These are phyloP conservation scores for Torrubiella hemipterigena DNA, from an alignment of 2,329 filamentous ascomycete species.

Conservation along the genomic window DNA sequence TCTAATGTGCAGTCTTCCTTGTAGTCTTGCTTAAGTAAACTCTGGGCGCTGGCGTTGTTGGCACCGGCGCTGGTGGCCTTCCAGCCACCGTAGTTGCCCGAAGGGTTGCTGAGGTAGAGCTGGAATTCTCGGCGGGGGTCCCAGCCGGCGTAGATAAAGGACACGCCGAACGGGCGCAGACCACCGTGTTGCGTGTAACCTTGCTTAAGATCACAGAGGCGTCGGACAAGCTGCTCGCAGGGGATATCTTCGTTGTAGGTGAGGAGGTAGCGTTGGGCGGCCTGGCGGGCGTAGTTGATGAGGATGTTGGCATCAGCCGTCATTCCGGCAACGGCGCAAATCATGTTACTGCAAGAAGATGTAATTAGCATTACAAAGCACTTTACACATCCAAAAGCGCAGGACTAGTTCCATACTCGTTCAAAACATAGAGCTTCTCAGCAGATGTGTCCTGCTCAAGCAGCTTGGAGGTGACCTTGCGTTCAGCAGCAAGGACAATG, in stretches of 20 bases:
- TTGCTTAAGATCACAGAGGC: slow-evolving; percentile 96
- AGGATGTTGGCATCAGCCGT: slow-evolving; percentile 99
- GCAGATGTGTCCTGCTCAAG: slow-evolving; percentile 98
- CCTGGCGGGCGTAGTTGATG: slow-evolving; percentile 98
- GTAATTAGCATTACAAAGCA: background rate
- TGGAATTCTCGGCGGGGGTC: slow-evolving; percentile 95
- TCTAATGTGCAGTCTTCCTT: slow-evolving; percentile 95
- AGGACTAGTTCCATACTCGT: slow-evolving; percentile 57
- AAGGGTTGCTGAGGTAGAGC: slow-evolving; percentile 97
- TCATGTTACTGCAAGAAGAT: slow-evolving; percentile 75
- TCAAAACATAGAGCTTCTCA: slow-evolving; percentile 98
- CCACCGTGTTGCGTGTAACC: slow-evolving; percentile 98
- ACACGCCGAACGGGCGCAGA: slow-evolving; percentile 94
- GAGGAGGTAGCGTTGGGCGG: slow-evolving; percentile 91
- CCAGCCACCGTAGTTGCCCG: slow-evolving; percentile 98
- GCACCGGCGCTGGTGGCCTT: slow-evolving; percentile 96
- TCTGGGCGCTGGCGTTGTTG: slow-evolving; percentile 96
- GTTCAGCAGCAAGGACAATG: slow-evolving; percentile 93
- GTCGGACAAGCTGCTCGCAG: slow-evolving; percentile 94
- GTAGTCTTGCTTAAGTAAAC: slow-evolving; percentile 96
- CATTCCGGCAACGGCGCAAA: slow-evolving; percentile 98
- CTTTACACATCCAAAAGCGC: background rate
- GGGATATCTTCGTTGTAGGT: slow-evolving; percentile 99
- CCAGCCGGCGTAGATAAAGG: slow-evolving; percentile 98
- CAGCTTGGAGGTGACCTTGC: slow-evolving; percentile 98